Base-by-base conservation (phyloP, 768 basidiomycete species). In the Pulveroboletus sp. region DNA sequence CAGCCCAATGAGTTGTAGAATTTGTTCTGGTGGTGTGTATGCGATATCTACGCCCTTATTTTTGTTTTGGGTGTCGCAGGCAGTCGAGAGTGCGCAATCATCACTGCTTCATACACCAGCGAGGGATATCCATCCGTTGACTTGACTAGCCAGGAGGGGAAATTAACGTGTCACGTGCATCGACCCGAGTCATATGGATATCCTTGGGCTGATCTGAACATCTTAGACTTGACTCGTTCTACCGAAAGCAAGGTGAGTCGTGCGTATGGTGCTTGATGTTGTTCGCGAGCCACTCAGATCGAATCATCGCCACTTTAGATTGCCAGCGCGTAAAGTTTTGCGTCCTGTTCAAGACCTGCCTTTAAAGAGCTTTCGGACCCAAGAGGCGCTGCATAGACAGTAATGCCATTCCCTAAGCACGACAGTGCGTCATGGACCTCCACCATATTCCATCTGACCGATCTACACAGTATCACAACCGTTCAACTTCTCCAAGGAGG, bases 401-500 rank as follows among this genome's bases (percentile, higher is more conserved):
- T 13, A 33, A 87, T 87, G 85, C 71, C 83, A 40, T 85, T 87
- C 60, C 75, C 81, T 18, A 71, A 77, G 27, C 87, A 89, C 71
- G 84, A 89, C 62, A 81, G 87, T 89, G 50, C 56, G 84, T 73
- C 26, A 32, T n/a, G 24, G 10, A 4, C 30, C 33, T 18, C 9
- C 5, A 44, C 11, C 17, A 9, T 45, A 37, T 28, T 24, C 21
- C 46, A 43, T 54, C 57, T 39, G 50, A 53, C 41, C 26, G 42
- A 53, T 51, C 36, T 55, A 15, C 32, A 4, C 52, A 93, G 90
- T 92, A 60, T 79, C 86, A 48, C 74, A 81, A 15, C 73, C 73
- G 15, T 95, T 95, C 69, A 83, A 83, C 68, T 95, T 93, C 65
- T 74, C 92, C 17, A 82, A 82, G 69, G 92, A 93, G 69, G 92